Percentiles rank a stretch among this genome's conserved stretches.
These are phyloP conservation scores for Cutaneotrichosporon arboriforme DNA, from an alignment of 1,284 basidiomycete species.

Conservation along the genomic window DNA sequence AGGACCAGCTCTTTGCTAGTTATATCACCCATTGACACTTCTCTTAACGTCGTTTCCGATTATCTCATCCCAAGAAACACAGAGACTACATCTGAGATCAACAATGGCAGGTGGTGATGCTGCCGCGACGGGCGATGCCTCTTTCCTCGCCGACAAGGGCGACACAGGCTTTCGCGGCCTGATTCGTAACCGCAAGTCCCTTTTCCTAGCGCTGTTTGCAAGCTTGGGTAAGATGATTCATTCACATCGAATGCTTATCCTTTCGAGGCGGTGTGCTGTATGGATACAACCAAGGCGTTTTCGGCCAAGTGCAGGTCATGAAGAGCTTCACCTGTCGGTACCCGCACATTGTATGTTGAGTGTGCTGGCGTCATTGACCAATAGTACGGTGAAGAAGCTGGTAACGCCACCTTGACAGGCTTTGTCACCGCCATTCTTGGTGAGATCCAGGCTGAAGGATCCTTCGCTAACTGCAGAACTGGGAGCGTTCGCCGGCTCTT, in stretches of 20 bases:
- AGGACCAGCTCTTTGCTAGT: background rate
- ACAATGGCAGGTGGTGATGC: slow-evolving; percentile 3
- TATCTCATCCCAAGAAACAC: too few species aligned
- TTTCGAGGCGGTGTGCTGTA: slow-evolving; percentile 46
- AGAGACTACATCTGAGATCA: background rate
- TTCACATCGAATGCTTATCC: too few species aligned
- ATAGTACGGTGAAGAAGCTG: background rate
- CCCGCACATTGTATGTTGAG: slow-evolving; percentile 23
- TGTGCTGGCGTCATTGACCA: background rate
- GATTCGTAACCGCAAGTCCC: slow-evolving; percentile 9
- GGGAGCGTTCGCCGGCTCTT: slow-evolving; percentile 38
- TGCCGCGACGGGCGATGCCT: slow-evolving; percentile 5
- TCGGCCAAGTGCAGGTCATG: slow-evolving; percentile 46
- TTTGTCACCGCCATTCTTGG: slow-evolving; percentile 38
- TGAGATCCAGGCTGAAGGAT: slow-evolving; percentile 1
- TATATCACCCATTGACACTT: background rate
- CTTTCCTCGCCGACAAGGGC: slow-evolving; percentile 8
- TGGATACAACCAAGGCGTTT: slow-evolving; percentile 37
- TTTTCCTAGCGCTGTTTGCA: slow-evolving; percentile 27
- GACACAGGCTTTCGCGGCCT: slow-evolving; percentile 12
- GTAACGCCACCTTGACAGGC: slow-evolving; percentile 16
- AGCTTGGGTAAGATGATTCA: too few species aligned
- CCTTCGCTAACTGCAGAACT: slow-evolving; percentile 24
- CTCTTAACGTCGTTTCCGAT: background rate
- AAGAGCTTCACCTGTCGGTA: slow-evolving; percentile 32